These are phyloP conservation scores for Yamadazyma phyllophila DNA, from an alignment of 805 yeast species.

Conservation along the genomic window DNA sequence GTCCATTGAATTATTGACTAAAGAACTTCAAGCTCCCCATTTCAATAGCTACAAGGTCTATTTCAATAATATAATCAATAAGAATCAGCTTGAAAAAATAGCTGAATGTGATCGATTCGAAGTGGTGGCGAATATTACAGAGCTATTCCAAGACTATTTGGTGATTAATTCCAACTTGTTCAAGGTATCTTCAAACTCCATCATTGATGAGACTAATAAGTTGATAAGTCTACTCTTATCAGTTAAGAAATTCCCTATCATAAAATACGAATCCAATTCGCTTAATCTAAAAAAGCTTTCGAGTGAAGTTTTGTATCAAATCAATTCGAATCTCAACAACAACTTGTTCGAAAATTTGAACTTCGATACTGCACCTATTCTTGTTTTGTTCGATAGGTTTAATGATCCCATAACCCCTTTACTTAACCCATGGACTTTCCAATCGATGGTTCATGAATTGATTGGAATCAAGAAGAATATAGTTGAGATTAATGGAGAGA, in stretches of 20 bases:
- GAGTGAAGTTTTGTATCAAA: constrained; percentile 57
- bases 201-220: constrained; percentile 34
- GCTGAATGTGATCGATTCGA: constrained; percentile 92
- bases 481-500: constrained; percentile 58
- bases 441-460: constrained; percentile 94
- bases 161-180: constrained; percentile 71
- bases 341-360: constrained; percentile 66
- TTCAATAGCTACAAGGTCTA: constrained; percentile 75
- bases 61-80: constrained; percentile 73
- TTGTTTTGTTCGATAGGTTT: constrained; percentile 76
- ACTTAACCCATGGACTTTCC: constrained; percentile 95
- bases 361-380: constrained; percentile 68
- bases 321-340: constrained; percentile 51
- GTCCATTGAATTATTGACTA: constrained; percentile 55
- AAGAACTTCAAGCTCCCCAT: constrained; percentile 75
- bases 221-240: constrained; percentile 64
- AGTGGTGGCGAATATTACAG: constrained; percentile 71
- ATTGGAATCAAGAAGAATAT: constrained; percentile 80
- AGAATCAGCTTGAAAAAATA: constrained; percentile 75
- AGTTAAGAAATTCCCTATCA: constrained; percentile 71
- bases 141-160: constrained; percentile 80
- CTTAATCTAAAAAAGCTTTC: constrained; percentile 64
- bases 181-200: constrained; percentile 20
- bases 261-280: constrained; percentile 74
- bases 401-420: constrained; percentile 94